Conservation (phyloP, 2,329 filamentous ascomycete genomes). For the Pseudophaeomoniella oleicola region DNA sequence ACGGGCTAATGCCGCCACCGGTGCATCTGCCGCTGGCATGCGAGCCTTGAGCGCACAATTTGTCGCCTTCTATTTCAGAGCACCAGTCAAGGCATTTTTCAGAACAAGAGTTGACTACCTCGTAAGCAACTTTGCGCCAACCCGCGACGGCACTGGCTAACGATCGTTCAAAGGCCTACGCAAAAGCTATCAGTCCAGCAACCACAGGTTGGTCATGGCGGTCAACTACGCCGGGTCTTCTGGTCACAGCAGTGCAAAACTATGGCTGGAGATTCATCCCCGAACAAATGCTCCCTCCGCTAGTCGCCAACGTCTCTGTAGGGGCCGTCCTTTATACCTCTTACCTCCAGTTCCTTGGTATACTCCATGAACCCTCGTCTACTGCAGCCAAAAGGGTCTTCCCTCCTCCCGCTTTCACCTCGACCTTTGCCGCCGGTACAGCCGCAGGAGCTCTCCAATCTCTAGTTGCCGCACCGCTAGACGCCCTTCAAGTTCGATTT, state of each 20-base stretch:
- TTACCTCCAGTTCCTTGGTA: slow-evolving; percentile 46
- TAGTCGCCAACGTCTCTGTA: slow-evolving; percentile 48
- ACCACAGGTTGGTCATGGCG: slow-evolving; percentile 40
- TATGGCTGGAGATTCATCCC: slow-evolving; percentile 52
- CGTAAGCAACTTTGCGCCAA: slow-evolving; percentile 3
- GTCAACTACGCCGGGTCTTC: slow-evolving; percentile 45
- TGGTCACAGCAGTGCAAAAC: slow-evolving; percentile 45
- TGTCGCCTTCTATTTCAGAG: slow-evolving; percentile 81
- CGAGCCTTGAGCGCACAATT: slow-evolving; percentile 71
- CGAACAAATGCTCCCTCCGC: slow-evolving; percentile 47
- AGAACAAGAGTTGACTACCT: slow-evolving; percentile 75
- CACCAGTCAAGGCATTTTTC: slow-evolving; percentile 86
- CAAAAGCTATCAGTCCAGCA: slow-evolving; percentile 44
- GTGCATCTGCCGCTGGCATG: slow-evolving; percentile 72
- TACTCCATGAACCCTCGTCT: slow-evolving; percentile 42
- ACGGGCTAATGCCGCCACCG: slow-evolving; percentile 48
- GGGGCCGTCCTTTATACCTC: slow-evolving; percentile 49
- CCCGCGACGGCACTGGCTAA: slow-evolving; percentile 2
- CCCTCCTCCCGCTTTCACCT: slow-evolving; percentile 37
- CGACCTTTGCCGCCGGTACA: slow-evolving; percentile 45
- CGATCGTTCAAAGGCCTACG: slow-evolving; percentile 35
- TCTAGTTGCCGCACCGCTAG: slow-evolving; percentile 47
- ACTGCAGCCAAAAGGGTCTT: slow-evolving; percentile 43
- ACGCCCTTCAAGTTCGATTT: slow-evolving; percentile 49
- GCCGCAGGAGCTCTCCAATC: slow-evolving; percentile 45